phyloP scores from a whole-genome alignment of 2,329 filamentous ascomycete species.

The Hawksworthiomyces lignivorus region DNA sequence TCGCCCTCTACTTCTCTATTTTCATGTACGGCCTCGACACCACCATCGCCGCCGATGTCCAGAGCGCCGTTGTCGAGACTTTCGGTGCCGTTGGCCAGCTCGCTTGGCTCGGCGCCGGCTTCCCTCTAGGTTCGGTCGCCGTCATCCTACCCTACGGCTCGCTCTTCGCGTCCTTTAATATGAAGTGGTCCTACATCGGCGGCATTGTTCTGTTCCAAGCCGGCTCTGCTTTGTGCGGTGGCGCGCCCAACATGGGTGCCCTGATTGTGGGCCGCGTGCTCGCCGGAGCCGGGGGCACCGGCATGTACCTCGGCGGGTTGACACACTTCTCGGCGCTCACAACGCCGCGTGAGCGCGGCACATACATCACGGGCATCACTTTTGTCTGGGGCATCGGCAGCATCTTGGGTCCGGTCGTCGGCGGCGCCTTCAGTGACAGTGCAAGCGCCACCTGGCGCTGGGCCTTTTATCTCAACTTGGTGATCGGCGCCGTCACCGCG shows the following conservation, averaged over 20 bases:
- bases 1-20: no score
- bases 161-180: slow-evolving; percentile 31
- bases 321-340: slow-evolving; percentile 24
- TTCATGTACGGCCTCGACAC: no score
- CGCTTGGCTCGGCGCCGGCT: slow-evolving; percentile 29
- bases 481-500: slow-evolving; percentile 20
- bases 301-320: slow-evolving; percentile 28
- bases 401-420: slow-evolving; percentile 18
- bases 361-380: slow-evolving; percentile 8
- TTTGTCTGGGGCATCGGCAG: slow-evolving; percentile 21
- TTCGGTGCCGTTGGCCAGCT: slow-evolving; percentile 29
- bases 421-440: slow-evolving; percentile 18
- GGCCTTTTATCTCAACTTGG: slow-evolving; percentile 24
- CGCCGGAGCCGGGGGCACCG: slow-evolving; percentile 37
- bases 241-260: slow-evolving; percentile 37
- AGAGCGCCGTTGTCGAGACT: slow-evolving; percentile 27
- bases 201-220: slow-evolving; percentile 45
- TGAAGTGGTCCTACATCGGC: slow-evolving; percentile 39
- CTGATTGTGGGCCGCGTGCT: slow-evolving; percentile 45
- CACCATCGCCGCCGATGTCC: slow-evolving; percentile 29
- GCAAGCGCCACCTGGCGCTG: slow-evolving; percentile 17
- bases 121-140: slow-evolving; percentile 31
- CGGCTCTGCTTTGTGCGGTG: slow-evolving; percentile 43
- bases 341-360: slow-evolving; percentile 20
- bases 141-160: slow-evolving; percentile 26